Conservation (phyloP, 140 eudicot genomes). For the Anethum foeniculum region DNA sequence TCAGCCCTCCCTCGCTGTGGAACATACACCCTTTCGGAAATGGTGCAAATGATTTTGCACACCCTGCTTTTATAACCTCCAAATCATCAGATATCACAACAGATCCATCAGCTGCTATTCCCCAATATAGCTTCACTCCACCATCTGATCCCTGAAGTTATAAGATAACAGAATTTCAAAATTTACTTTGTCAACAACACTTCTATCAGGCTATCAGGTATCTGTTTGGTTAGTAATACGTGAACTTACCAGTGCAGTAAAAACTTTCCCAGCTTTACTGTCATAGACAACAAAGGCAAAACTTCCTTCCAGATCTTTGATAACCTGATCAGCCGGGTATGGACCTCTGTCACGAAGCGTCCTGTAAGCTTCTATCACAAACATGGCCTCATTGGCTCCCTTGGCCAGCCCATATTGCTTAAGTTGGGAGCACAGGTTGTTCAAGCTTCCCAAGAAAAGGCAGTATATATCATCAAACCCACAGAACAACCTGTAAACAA, state of each 20-base stretch:
- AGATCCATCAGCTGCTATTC: slow-evolving; percentile 87
- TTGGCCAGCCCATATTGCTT: slow-evolving; percentile 77
- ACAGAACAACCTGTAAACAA: slow-evolving; percentile 47
- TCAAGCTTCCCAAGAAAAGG: slow-evolving; percentile 72
- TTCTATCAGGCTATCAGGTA: no score
- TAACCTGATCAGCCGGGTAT: slow-evolving; percentile 87
- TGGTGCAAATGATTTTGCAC: slow-evolving; percentile 97
- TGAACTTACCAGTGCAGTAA: slow-evolving; percentile 67
- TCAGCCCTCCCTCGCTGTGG: slow-evolving; percentile 84
- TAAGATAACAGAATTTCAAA: not conserved
- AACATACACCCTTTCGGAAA: slow-evolving; percentile 89
- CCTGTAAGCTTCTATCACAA: slow-evolving; percentile 81
- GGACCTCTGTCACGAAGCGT: slow-evolving; percentile 90
- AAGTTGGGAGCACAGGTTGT: slow-evolving; percentile 61
- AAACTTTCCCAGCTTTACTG: slow-evolving; percentile 75
- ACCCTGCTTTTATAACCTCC: slow-evolving; percentile 68
- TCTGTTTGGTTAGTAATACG: no score
- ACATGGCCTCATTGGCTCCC: slow-evolving; percentile 77
- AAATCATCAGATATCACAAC: slow-evolving; percentile 87
- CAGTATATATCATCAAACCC: slow-evolving; percentile 76
- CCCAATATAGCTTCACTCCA: slow-evolving; percentile 84
- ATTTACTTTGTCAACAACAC: not conserved
- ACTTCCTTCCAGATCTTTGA: slow-evolving; percentile 90
- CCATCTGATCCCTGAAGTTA: slow-evolving; percentile 80
- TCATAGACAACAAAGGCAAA: slow-evolving; percentile 90